Percentiles rank a stretch among this genome's conserved stretches.
Conservation (phyloP, 2,329 filamentous ascomycete genomes). For the Fusarium sarcochroum region DNA sequence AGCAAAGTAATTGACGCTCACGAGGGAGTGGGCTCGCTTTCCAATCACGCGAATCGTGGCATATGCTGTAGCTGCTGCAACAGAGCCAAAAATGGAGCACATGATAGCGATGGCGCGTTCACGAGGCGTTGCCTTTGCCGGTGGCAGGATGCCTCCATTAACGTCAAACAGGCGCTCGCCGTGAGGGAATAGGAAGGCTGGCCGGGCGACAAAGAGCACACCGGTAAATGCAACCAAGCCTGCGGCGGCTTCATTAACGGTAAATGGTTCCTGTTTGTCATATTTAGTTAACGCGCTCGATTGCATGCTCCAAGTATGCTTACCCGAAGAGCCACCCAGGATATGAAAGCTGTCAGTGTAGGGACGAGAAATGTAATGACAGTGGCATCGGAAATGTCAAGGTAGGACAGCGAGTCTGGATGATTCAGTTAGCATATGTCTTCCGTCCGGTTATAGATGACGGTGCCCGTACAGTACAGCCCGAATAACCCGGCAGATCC, state of each 20-base stretch:
- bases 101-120: slow-evolving; percentile 76
- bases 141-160: slow-evolving; percentile 46
- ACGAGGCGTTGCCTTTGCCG: slow-evolving; percentile 62
- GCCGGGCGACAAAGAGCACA: slow-evolving; percentile 82
- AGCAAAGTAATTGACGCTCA: slow-evolving; percentile 85
- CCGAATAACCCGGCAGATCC: slow-evolving; percentile 79
- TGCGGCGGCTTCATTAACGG: slow-evolving; percentile 76
- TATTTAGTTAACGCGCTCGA: accelerated
- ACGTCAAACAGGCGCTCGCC: not conserved
- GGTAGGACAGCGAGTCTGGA: slow-evolving; percentile 69
- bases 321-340: slow-evolving; percentile 65
- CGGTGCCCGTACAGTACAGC: slow-evolving; percentile 53
- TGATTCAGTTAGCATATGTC: not conserved
- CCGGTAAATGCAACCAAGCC: slow-evolving; percentile 78
- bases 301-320: not conserved
- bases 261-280: slow-evolving; percentile 75
- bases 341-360: slow-evolving; percentile 75
- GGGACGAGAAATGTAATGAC: slow-evolving; percentile 86
- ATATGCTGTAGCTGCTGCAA: slow-evolving; percentile 78
- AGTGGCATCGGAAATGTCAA: slow-evolving; percentile 83
- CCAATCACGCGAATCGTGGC: slow-evolving; percentile 83
- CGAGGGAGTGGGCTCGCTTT: slow-evolving; percentile 79
- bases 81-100: slow-evolving; percentile 76
- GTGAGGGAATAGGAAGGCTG: slow-evolving; percentile 68
- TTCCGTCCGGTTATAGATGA: accelerated